Percentiles rank a stretch among this genome's conserved stretches.
phyloP scores from a whole-genome alignment of 495 filamentous ascomycete species.

The Penicillium pulvis region DNA sequence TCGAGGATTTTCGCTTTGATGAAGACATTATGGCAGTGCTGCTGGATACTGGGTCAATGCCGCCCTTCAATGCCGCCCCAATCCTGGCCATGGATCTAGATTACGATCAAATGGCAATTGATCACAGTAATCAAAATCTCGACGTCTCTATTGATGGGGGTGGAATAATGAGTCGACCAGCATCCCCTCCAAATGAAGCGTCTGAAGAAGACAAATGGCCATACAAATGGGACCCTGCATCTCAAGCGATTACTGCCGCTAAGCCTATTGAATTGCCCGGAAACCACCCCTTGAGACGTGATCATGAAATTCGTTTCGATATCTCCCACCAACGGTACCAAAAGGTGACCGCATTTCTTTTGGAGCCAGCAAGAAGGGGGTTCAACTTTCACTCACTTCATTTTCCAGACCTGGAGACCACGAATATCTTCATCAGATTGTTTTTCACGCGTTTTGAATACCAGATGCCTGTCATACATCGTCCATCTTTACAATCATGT shows the following conservation, averaged over 20 bases:
- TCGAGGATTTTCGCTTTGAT: constrained; percentile 12
- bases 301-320: constrained; percentile 7
- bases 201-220: constrained; percentile 16
- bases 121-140: not conserved
- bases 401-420: constrained; percentile 7
- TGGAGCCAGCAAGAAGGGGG: constrained; percentile 9
- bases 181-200: constrained; percentile 13
- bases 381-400: constrained; percentile 11
- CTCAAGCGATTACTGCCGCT: constrained; percentile 10
- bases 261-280: constrained; percentile 9
- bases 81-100: not conserved
- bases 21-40: constrained; percentile 12
- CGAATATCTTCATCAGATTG: constrained; percentile 13
- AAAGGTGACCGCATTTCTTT: constrained; percentile 5
- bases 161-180: not conserved
- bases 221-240: constrained; percentile 12
- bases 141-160: not conserved
- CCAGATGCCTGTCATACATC: constrained; percentile 12
- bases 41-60: constrained; percentile 8
- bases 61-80: not conserved
- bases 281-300: constrained; percentile 6
- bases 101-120: not conserved
- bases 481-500: constrained; percentile 6
- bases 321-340: constrained; percentile 8
- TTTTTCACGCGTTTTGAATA: constrained; percentile 11